Conservation (phyloP, 2,329 filamentous ascomycete genomes). For the Chrysosporium keratinophilum region DNA sequence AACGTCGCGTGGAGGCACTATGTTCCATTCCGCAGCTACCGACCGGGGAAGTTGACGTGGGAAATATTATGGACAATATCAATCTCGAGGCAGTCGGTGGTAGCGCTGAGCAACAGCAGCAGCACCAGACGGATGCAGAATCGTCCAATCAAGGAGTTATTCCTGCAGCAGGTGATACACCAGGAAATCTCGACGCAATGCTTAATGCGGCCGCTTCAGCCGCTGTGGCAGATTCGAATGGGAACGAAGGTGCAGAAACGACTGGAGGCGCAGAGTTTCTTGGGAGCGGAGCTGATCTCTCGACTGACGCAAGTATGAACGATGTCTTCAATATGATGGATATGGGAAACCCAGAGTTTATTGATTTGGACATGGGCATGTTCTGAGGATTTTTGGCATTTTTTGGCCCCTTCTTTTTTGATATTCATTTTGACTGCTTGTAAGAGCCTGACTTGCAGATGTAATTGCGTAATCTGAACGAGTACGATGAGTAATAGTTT, state of each 20-base stretch:
- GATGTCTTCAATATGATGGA: conserved; percentile 37
- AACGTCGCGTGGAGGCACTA: conserved; percentile 36
- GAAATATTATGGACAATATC: conserved; percentile 36
- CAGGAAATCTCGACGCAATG: conserved; percentile 32
- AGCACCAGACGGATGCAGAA: background rate
- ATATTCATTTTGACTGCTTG: too few relatives aligned
- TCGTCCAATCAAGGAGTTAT: conserved; percentile 1
- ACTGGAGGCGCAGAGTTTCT: conserved; percentile 22
- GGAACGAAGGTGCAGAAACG: conserved; percentile 10
- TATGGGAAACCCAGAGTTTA: conserved; percentile 35
- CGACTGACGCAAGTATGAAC: conserved; percentile 25
- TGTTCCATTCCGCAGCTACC: conserved; percentile 25
- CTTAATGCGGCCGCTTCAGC: conserved; percentile 31
- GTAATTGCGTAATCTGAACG: too few relatives aligned
- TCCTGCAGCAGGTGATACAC: conserved; percentile 19
- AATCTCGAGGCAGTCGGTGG: conserved; percentile 23
- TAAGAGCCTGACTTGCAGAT: too few relatives aligned
- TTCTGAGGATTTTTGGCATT: conserved; percentile 20
- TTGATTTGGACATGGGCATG: conserved; percentile 39
- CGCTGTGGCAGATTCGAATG: conserved; percentile 23
- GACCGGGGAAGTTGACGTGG: conserved; percentile 27
- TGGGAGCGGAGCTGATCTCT: conserved; percentile 18
- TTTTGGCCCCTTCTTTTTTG: too few relatives aligned
- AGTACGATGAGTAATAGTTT: too few relatives aligned
- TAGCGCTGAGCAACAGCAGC: conserved; percentile 7